Base-by-base conservation (phyloP, 768 basidiomycete species). In the Naganishia randhawae region DNA sequence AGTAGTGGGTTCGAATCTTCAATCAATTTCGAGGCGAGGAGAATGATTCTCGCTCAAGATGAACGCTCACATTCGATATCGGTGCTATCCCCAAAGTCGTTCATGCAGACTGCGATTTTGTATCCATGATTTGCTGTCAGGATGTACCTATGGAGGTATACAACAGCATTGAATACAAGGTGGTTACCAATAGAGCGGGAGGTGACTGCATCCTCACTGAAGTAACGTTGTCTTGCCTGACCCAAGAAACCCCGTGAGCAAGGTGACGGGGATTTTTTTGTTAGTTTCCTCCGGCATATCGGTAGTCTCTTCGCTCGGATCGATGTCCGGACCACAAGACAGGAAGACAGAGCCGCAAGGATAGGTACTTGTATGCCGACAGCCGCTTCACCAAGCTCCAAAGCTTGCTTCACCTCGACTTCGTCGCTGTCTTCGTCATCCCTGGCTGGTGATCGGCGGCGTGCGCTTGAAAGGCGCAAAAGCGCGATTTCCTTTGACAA, bases 71-170 rank as follows among this genome's bases (percentile, higher is more conserved):
- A 87, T 86, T 97, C 94, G 65, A 97, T 96, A 75, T 92, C 95
- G 73, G 91, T 91, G 22, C 93, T 93, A 77, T 96, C 93, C 10
- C 92, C 95, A 77, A 98, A 98, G 80, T 83, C 82, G 75, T 95
- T 96, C 91, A 96, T 93, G 71, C 95, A 96, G 25, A 99, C 95
- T 5, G 95, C 95, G 66, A 99, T 96, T 41, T 90, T 86, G 76
- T 93, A 92, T 3, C 95, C 94, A 84, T 98, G 95, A 42, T 87
- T 84, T 75, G 92, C 92, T 14, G 90, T 95, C 69, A 98, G 82
- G 73, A 98, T 94, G 35, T 93, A 88, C 73, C 78, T 80, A 41
- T 48, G 17, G 29, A 41, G 35, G 39, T 29, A 33, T 25, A 50
- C 61, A 69, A 32, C 50, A 63, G 45, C 22, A 51, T 11, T 53